Conservation (phyloP, 2,329 filamentous ascomycete genomes). For the Monosporascus sp. region DNA sequence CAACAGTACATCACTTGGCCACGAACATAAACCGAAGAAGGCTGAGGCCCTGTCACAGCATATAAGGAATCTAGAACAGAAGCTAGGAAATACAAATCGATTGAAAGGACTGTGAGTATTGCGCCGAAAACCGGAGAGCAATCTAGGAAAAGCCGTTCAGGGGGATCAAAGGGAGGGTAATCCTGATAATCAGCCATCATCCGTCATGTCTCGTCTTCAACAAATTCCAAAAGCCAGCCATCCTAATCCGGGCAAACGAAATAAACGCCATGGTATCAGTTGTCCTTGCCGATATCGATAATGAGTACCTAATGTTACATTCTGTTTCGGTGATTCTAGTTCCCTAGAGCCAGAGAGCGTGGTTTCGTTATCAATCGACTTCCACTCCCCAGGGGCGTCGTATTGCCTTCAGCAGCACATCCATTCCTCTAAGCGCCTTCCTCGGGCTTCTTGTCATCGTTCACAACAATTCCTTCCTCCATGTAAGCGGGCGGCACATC, state of each 20-base stretch:
- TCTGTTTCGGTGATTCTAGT: neutral
- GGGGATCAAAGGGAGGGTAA: too few relatives aligned
- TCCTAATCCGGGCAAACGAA: neutral
- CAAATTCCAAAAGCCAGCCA: too few relatives aligned
- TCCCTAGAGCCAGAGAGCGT: neutral
- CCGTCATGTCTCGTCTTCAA: too few relatives aligned
- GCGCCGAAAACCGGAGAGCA: too few relatives aligned
- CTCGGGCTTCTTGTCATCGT: slow-evolving; percentile 23
- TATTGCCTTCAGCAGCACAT: neutral
- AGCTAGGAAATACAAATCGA: too few relatives aligned
- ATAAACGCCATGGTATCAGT: neutral
- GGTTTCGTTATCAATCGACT: neutral
- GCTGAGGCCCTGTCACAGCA: too few relatives aligned
- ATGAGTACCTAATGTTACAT: neutral
- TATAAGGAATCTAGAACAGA: too few relatives aligned
- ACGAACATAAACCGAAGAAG: too few relatives aligned
- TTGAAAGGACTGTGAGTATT: too few relatives aligned
- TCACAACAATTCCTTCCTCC: slow-evolving; percentile 16
- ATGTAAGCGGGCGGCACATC: slow-evolving; percentile 25
- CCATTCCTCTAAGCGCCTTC: slow-evolving; percentile 16
- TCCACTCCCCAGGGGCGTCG: neutral
- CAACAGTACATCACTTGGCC: too few relatives aligned
- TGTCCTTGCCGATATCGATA: neutral
- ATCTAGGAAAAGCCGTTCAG: too few relatives aligned
- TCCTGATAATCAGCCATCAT: too few relatives aligned